Percentiles rank a stretch among this genome's conserved stretches.
These are phyloP conservation scores for Trichoderma guizhouense DNA, from an alignment of 2,329 filamentous ascomycete genomes.

Conservation along the genomic window DNA sequence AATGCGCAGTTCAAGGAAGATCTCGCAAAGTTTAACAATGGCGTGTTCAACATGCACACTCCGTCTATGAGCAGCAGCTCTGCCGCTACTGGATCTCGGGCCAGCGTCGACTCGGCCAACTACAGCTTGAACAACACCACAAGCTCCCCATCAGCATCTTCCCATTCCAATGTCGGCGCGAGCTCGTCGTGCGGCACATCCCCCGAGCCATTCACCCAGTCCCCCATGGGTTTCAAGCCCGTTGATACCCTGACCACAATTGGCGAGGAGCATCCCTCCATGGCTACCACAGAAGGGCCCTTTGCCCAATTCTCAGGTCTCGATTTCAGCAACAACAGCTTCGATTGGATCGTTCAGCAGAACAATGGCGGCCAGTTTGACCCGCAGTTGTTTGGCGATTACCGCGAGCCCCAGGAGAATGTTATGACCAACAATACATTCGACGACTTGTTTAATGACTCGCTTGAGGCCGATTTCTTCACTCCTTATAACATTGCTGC, in stretches of 20 bases:
- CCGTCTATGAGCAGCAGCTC: slow-evolving; percentile 48
- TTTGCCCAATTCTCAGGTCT: slow-evolving; percentile 32
- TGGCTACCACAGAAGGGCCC: slow-evolving; percentile 35
- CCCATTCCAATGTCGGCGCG: slow-evolving; percentile 56
- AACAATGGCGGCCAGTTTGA: slow-evolving; percentile 87
- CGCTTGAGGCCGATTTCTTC: slow-evolving; percentile 75
- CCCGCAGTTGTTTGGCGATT: slow-evolving; percentile 85
- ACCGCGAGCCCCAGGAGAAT: slow-evolving; percentile 84
- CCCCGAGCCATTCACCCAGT: slow-evolving; percentile 71
- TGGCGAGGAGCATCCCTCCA: slow-evolving; percentile 57
- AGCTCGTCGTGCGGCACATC: slow-evolving; percentile 73
- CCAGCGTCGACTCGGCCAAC: slow-evolving; percentile 49
- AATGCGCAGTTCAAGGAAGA: slow-evolving; percentile 42
- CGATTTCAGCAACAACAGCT: slow-evolving; percentile 50
- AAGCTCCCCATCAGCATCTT: slow-evolving; percentile 63
- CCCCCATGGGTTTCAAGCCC: slow-evolving; percentile 63
- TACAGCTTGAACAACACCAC: slow-evolving; percentile 51
- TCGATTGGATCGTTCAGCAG: slow-evolving; percentile 75
- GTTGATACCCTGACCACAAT: slow-evolving; percentile 62
- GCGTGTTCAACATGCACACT: slow-evolving; percentile 51
- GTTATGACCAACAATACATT: slow-evolving; percentile 67
- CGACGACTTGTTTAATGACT: slow-evolving; percentile 71
- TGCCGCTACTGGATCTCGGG: slow-evolving; percentile 45
- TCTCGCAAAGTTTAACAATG: slow-evolving; percentile 48
- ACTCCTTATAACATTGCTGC: slow-evolving; percentile 72